Conservation (phyloP, 1,139 yeast species). For the Dujonia santamariae region DNA sequence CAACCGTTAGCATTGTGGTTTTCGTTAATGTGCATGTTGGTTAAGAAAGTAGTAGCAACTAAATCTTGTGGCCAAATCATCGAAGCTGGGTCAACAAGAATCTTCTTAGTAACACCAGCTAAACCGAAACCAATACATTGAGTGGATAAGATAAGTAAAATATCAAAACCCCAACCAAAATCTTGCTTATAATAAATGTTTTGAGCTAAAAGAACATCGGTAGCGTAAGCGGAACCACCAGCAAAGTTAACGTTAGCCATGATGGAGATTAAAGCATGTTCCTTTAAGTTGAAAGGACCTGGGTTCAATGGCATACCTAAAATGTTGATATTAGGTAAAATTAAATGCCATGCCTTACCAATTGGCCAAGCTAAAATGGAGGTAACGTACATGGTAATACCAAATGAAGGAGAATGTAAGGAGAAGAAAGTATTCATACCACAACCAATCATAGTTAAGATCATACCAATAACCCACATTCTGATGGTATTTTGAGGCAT, state of each 20-base stretch:
- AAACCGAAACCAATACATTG: conserved; percentile 65
- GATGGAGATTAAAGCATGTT: conserved; percentile 61
- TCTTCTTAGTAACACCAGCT: conserved; percentile 57
- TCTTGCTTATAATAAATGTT: conserved; percentile 46
- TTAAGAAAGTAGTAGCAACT: conserved; percentile 46
- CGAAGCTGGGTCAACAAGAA: conserved; percentile 58
- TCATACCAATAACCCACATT: conserved; percentile 55
- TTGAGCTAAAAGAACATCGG: conserved; percentile 58
- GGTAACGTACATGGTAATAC: conserved; percentile 53
- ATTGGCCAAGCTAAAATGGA: conserved; percentile 63
- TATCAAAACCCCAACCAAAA: conserved; percentile 36
- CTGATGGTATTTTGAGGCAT: conserved; percentile 61
- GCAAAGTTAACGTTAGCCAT: conserved; percentile 60
- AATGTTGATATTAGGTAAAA: conserved; percentile 47
- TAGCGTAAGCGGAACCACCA: conserved; percentile 59
- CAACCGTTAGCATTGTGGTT: conserved; percentile 51
- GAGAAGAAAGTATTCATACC: conserved; percentile 61
- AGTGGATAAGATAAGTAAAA: conserved; percentile 51
- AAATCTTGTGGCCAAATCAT: conserved; percentile 68
- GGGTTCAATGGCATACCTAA: conserved; percentile 52
- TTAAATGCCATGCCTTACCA: conserved; percentile 49
- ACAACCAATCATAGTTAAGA: conserved; percentile 58
- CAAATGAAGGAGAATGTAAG: conserved; percentile 54
- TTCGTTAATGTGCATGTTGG: conserved; percentile 59
- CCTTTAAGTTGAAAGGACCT: conserved; percentile 62